phyloP scores from a whole-genome alignment of 1,284 basidiomycete species.

The Baeospora myosura region DNA sequence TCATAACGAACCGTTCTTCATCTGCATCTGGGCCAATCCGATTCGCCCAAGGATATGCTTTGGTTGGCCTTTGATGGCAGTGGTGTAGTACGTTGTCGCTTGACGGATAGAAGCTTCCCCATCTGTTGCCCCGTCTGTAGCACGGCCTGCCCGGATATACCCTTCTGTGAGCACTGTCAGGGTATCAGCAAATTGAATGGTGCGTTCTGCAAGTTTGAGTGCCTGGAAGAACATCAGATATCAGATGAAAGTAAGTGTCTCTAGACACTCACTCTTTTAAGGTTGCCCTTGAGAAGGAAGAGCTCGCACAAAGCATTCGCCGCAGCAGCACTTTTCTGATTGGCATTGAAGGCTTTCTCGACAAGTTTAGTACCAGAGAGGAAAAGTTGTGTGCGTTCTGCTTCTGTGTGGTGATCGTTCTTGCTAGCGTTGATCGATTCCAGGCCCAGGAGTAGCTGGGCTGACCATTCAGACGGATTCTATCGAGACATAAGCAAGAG shows the following conservation, averaged over 20 bases:
- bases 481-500: constrained; percentile 23
- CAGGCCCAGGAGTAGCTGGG: constrained; percentile 75
- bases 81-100: constrained; percentile 69
- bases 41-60: constrained; percentile 74
- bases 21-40: constrained; percentile 80
- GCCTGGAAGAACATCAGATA: constrained; percentile 38
- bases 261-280: constrained; percentile 35
- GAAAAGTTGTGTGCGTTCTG: constrained; percentile 51
- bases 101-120: constrained; percentile 53
- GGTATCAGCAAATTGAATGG: constrained; percentile 88
- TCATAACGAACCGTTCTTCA: constrained; percentile 60
- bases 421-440: constrained; percentile 79
- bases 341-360: constrained; percentile 68
- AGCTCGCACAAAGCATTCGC: constrained; percentile 74
- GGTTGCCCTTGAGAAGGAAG: constrained; percentile 61
- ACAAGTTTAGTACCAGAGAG: constrained; percentile 60
- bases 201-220: constrained; percentile 85
- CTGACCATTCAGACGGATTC: constrained; percentile 73
- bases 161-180: constrained; percentile 73
- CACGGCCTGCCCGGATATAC: constrained; percentile 71
- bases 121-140: constrained; percentile 73
- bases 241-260: not conserved
- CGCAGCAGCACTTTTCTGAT: constrained; percentile 69
- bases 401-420: constrained; percentile 49
- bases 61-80: constrained; percentile 67